These are phyloP conservation scores for Plasmopara viticola DNA, from an alignment of 352 stramenopile species.

Conservation along the genomic window DNA sequence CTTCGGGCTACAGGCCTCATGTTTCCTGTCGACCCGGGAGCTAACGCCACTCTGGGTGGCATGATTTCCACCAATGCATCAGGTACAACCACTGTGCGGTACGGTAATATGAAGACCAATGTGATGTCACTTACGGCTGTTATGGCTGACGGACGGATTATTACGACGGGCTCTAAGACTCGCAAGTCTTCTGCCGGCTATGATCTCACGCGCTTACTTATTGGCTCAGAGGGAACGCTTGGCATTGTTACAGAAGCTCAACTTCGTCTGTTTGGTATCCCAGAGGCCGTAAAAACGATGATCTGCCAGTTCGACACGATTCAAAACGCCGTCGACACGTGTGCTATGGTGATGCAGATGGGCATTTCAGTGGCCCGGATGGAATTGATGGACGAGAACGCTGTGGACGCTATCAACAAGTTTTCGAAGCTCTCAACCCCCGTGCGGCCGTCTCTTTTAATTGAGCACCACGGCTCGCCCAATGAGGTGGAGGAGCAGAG, in stretches of 20 bases:
- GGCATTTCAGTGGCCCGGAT: conserved; percentile 82
- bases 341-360: conserved; percentile 83
- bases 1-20: conserved; percentile 86
- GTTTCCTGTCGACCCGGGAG: conserved; percentile 96
- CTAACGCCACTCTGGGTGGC: conserved; percentile 94
- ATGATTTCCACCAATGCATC: conserved; percentile 92
- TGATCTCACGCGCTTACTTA: conserved; percentile 92
- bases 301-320: conserved; percentile 92
- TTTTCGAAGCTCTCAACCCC: conserved; percentile 78
- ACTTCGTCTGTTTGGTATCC: conserved; percentile 91
- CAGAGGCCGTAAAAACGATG: conserved; percentile 85
- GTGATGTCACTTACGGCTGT: conserved; percentile 92
- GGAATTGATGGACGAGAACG: conserved; percentile 83
- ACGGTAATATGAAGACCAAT: conserved; percentile 97
- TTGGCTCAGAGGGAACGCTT: conserved; percentile 93
- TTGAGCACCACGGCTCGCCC: conserved; percentile 89
- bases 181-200: conserved; percentile 97
- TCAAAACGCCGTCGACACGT: conserved; percentile 77
- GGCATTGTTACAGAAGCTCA: conserved; percentile 93
- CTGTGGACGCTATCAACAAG: conserved; percentile 77
- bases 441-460: conserved; percentile 88
- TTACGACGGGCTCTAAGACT: conserved; percentile 87
- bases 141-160: conserved; percentile 83
- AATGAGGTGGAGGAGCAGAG: conserved; percentile 87
- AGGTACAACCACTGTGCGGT: conserved; percentile 86